Evolutionary conservation across 495 filamentous ascomycete genomes (phyloP), one percentile per base, ranked within the genome.

Genomic region (Jackrogersella minutella): DNA sequence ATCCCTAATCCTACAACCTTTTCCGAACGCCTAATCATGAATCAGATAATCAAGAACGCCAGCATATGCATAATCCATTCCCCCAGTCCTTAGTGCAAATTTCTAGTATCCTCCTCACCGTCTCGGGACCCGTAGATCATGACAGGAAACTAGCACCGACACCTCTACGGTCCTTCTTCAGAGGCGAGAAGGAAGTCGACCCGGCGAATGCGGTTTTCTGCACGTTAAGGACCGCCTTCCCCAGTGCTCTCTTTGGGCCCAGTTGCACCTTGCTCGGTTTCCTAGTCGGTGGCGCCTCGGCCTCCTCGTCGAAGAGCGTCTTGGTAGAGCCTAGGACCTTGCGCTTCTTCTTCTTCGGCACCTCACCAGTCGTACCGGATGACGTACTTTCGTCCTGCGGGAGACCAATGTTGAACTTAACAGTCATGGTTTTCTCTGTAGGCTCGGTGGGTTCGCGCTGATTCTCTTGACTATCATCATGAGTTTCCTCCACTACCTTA

Each of bases 281-380:
- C 61, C 68, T 76, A 33, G 58, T 41, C 24, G 50, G 75, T 66
- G 44, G 61, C 44, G 74, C 74, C 56, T 87, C 85, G 0, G 80
- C 87, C 2, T 91, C 91, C 10, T 90, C 92, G 44, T 93, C 91
- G 68, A 95, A 90, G 14, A 95, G 65, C 24, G 84, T 91, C 74
- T 86, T 90, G 16, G 79, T 80, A 10, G 87, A 86, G 11, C 92
- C 85, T 1, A 88, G 67, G 17, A 83, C 61, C 74, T 92, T 95
- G 37, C 90, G 84, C 79, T 91, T 93, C 80, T 90, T 93, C 64
- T 85, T 84, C 79, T 87, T 90, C 1, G 79, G 78, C 57, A 80
- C 82, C 6, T 76, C 77, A 58, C 71, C 64, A 13, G 64, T 73
- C 14, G 54, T 31, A 53, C 56, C 21, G 17, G 74, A 55, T 4